These are phyloP conservation scores for Aquilaria malaccensis DNA, from an alignment of 345 rosid species.

Conservation along the genomic window DNA sequence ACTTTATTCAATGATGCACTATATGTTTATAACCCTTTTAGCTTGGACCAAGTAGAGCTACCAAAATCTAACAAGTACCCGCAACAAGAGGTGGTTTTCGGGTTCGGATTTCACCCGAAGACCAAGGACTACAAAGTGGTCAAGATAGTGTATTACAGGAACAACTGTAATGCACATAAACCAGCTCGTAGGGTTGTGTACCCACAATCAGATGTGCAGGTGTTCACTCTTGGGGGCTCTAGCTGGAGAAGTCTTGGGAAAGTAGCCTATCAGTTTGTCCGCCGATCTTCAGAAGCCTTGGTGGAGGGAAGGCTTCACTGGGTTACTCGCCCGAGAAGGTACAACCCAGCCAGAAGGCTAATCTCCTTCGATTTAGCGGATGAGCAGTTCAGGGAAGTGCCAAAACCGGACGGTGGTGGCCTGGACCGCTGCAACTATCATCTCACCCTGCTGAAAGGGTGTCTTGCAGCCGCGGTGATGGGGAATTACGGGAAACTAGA, in stretches of 20 bases:
- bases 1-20: slow-evolving; percentile 30
- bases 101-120: slow-evolving; percentile 45
- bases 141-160: slow-evolving; percentile 48
- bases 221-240: slow-evolving; percentile 37
- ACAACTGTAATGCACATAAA: slow-evolving; percentile 5
- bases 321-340: slow-evolving; percentile 54
- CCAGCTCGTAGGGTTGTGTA: slow-evolving; percentile 28
- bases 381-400: slow-evolving; percentile 70
- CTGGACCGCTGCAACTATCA: slow-evolving; percentile 56
- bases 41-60: slow-evolving; percentile 30
- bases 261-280: slow-evolving; percentile 44
- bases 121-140: slow-evolving; percentile 54
- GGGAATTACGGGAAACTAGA: slow-evolving; percentile 70
- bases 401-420: slow-evolving; percentile 66
- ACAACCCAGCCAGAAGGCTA: slow-evolving; percentile 50
- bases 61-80: slow-evolving; percentile 30
- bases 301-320: slow-evolving; percentile 78
- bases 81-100: slow-evolving; percentile 48
- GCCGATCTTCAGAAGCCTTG: slow-evolving; percentile 61
- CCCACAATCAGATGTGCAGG: slow-evolving; percentile 48
- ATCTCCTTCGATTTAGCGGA: slow-evolving; percentile 68
- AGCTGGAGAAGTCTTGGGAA: slow-evolving; percentile 75
- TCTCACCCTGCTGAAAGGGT: slow-evolving; percentile 41
- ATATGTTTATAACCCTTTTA: slow-evolving; percentile 55
- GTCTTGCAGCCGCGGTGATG: slow-evolving; percentile 58